Conservation (phyloP, 2,329 filamentous ascomycete genomes). For the Meredithiella fracta region DNA sequence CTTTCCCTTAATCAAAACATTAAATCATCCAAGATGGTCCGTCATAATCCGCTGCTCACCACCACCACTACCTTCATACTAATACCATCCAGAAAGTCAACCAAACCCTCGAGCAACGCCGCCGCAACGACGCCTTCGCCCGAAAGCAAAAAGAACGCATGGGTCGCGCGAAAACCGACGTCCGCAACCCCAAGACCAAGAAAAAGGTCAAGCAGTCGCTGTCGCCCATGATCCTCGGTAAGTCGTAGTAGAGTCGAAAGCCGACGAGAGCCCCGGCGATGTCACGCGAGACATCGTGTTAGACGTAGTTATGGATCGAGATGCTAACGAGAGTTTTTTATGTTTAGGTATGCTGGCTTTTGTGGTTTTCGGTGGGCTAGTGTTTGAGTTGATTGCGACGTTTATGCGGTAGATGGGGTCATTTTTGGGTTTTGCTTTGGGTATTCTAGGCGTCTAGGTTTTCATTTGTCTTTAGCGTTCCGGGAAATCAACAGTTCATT, state of each 20-base stretch:
- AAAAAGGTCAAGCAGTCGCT: slow-evolving; percentile 42
- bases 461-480: not conserved
- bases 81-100: slow-evolving; percentile 11
- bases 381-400: slow-evolving; percentile 38
- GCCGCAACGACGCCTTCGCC: slow-evolving; percentile 63
- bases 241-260: slow-evolving; percentile 17
- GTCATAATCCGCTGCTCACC: not conserved
- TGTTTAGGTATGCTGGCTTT: slow-evolving; percentile 38
- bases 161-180: slow-evolving; percentile 51
- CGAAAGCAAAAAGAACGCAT: slow-evolving; percentile 56
- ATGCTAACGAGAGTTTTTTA: not conserved
- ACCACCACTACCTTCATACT: not conserved
- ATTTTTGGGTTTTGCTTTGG: not conserved
- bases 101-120: slow-evolving; percentile 72
- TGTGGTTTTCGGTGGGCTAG: slow-evolving; percentile 42
- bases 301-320: not conserved
- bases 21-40: slow-evolving; percentile 16
- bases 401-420: slow-evolving; percentile 16
- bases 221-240: slow-evolving; percentile 48
- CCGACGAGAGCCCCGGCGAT: not conserved
- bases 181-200: slow-evolving; percentile 22
- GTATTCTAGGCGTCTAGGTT: not conserved
- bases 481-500: not conserved
- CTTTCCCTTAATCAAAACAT: too few relatives aligned
- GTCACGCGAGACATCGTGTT: not conserved